Evolutionary conservation across 2,329 filamentous ascomycete genomes (phyloP), one percentile per base, ranked within the genome.

Genomic region (Aurifilum marmelostoma): DNA sequence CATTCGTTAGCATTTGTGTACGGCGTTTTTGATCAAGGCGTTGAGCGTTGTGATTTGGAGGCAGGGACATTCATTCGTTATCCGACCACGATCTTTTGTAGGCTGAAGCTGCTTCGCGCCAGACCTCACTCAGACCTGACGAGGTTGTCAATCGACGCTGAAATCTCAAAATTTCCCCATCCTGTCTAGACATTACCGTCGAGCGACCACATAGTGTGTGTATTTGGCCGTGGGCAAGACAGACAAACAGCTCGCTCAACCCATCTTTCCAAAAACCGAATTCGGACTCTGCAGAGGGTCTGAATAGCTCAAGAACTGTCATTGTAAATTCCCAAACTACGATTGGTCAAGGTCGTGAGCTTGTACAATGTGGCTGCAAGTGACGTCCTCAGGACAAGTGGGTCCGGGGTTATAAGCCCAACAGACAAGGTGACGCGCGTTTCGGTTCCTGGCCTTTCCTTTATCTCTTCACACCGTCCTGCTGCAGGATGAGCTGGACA

Each of bases 1-100:
- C 59, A 47, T 16, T 67, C 60, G 21, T 65, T 71, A 14, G 32
- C 32, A 62, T 59, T 41, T 34, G 1, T 60, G 37, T 29, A 32
- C 27, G 50, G 41, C 39, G 58, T 29, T 60, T 60, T 37, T 3
- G 12, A n/a, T 5, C 2, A 29, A 11, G 52, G 14, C 24, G 14
- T 29, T 56, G 24, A 29, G 52, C 52, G 24, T 24, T 56, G 32
- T 29, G 14, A 11, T 54, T 54, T 54, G 16, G 52, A 56, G 52
- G 6, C 52, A 32, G 16, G 52, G 14, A 8, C 52, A 8, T 47
- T 47, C 41, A 41, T 41, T 41, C 41, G n/a, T 56, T 56, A 32
- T 29, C 6, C 27, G 24, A 56, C 27, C 52, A 56, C 52, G 27
- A 24, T 56, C 52, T 56, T 56, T 54, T 29, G 6, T 24, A 11